Evolutionary conservation across 768 basidiomycete genomes (phyloP).

Genomic region (Pilatotrama ljubarskyi): DNA sequence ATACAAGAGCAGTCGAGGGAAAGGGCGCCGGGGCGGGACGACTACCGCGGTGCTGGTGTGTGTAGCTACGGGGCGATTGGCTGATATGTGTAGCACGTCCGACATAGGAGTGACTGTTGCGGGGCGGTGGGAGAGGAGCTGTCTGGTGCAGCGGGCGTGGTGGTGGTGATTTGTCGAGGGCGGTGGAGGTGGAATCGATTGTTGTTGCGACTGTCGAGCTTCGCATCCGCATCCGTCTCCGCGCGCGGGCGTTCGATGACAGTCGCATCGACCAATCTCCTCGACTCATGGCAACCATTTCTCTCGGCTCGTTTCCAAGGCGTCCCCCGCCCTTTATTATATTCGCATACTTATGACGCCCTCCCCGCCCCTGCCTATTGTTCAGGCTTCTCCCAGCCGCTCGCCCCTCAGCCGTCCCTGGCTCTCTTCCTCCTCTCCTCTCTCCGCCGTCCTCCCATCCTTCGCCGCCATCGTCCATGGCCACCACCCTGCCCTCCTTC

Average conservation of each 20-base stretch:
- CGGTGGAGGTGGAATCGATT: neutral
- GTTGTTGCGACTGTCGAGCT: neutral
- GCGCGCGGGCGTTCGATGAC: slow-evolving; percentile 9
- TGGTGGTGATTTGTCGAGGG: neutral
- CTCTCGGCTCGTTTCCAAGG: slow-evolving; percentile 31
- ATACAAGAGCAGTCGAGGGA: slow-evolving; percentile 4
- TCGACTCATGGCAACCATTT: slow-evolving; percentile 31
- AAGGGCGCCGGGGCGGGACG: neutral
- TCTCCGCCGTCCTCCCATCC: slow-evolving; percentile 6
- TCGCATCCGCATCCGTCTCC: neutral
- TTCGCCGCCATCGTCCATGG: slow-evolving; percentile 45
- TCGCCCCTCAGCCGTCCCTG: slow-evolving; percentile 30
- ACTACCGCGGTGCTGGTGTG: slow-evolving; percentile 6
- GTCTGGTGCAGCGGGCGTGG: neutral
- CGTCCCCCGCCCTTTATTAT: slow-evolving; percentile 18
- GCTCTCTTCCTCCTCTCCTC: slow-evolving; percentile 9
- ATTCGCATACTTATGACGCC: slow-evolving; percentile 4
- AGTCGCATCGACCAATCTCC: slow-evolving; percentile 17
- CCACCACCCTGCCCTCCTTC: slow-evolving; percentile 80
- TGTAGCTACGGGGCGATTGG: neutral
- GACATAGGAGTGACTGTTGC: slow-evolving; percentile 8
- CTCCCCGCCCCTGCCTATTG: slow-evolving; percentile 8
- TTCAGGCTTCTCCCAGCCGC: slow-evolving; percentile 18
- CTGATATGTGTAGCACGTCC: slow-evolving; percentile 4
- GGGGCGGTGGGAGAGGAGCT: neutral